Base-by-base conservation (phyloP, 2,329 filamentous ascomycete genomes). In the Fusarium temperatum region DNA sequence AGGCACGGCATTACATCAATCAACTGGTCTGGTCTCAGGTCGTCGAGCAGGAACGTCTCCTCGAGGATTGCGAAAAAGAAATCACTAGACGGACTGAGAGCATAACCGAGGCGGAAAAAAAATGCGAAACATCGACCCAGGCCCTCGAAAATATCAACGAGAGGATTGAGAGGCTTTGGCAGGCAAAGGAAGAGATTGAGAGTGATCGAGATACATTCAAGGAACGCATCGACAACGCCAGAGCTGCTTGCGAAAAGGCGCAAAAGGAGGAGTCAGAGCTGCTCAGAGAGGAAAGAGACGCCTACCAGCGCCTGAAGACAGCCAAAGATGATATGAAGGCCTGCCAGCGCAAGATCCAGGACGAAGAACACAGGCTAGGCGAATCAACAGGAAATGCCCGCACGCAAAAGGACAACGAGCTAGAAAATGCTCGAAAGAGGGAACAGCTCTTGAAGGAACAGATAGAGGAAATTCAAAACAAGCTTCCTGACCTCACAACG, bases 11-110 rank as follows among this genome's bases (percentile, higher is more conserved):
- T 30, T 85, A 93, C 50, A 84, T 87, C 48, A 86, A 88, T 24
- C 92, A 97, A 83, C 85, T 94, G 71, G 91, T 93, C n/a, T 99
- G 96, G 96, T 89, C 91, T 30, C 94, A 97, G 78, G 95, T 98
- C 3, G 89, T 91, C 55, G 91, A 94, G 63, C 88, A 93, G 80
- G 96, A 98, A 81, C 83, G 81, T 41, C 78, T 83, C 7, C 78
- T 91, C 1, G 80, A 82, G 38, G 77, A 80, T 17, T 80, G 78
- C 30, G 82, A 78, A 28, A 68, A 72, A 14, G 79, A 81, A 10
- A 66, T 84, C 14, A 64, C 48, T 14, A 73, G 63, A 50, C 77
- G 79, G 30, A 75, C 77, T 3, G 26, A 75, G 24, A 66, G 67
- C 24, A 80, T 84, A 30, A 50, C 60, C 12, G 72, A 81, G 26